These are phyloP conservation scores for Fusarium mangiferae DNA, from an alignment of 2,329 filamentous ascomycete genomes.

Conservation along the genomic window DNA sequence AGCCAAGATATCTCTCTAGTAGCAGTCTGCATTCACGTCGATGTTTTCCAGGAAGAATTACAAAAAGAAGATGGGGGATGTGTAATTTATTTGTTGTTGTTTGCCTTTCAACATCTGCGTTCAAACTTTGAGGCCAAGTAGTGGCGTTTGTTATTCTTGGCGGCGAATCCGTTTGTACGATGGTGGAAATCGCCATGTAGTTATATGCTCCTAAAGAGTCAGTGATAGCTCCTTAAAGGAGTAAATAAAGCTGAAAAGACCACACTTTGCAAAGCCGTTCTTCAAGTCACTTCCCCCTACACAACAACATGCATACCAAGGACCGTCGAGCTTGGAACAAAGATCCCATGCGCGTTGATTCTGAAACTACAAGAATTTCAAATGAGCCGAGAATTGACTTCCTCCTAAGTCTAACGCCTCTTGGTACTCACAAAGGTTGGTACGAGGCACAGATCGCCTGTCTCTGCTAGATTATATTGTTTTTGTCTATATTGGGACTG, in stretches of 20 bases:
- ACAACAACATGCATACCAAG: neutral
- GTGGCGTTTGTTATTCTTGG: neutral
- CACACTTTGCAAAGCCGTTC: too few species aligned
- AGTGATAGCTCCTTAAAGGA: neutral
- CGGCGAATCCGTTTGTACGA: fast-evolving
- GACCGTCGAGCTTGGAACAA: neutral
- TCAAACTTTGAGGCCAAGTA: fast-evolving
- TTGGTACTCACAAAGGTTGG: neutral
- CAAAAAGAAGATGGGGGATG: neutral
- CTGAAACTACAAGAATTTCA: neutral
- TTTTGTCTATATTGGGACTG: neutral
- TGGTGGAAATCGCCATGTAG: too few species aligned
- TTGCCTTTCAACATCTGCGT: too few species aligned
- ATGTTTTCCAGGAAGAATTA: too few species aligned
- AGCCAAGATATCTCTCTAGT: neutral
- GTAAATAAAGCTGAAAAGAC: neutral
- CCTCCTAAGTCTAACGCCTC: neutral
- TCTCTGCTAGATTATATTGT: too few species aligned
- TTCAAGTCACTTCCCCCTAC: neutral
- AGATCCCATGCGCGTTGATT: neutral
- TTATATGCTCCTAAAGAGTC: too few species aligned
- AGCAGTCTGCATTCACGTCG: fast-evolving
- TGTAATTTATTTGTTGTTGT: neutral
- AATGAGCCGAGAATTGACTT: neutral
- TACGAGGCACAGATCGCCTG: too few species aligned